Evolutionary conservation across 106 monocot genomes (phyloP).

Genomic region (Allium cepa): DNA sequence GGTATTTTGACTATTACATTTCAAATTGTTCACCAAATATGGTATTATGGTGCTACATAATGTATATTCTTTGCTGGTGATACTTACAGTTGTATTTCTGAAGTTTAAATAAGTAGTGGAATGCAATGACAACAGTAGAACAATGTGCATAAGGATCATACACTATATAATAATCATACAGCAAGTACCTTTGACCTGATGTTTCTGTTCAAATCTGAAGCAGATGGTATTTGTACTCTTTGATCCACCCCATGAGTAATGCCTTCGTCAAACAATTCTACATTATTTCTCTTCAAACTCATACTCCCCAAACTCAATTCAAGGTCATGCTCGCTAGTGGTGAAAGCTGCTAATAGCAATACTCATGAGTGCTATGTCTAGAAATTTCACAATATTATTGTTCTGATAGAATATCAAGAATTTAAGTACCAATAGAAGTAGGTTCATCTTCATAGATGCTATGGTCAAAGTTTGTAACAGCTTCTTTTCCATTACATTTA

Average conservation of each 20-base stretch:
- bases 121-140: no score
- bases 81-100: no score
- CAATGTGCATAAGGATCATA: no score
- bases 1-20: no score
- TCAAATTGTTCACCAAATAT: no score
- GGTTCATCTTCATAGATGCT: conserved; percentile 41
- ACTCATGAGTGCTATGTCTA: background rate
- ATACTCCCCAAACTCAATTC: conserved; percentile 61
- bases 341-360: conserved; percentile 5
- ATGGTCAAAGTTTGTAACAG: conserved; percentile 70
- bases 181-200: conserved; percentile 18
- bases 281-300: conserved; percentile 19
- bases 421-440: conserved; percentile 11
- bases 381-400: background rate
- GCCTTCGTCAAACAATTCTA: conserved; percentile 18
- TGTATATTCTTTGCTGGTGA: no score
- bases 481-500: conserved; percentile 68
- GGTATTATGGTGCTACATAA: no score
- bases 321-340: conserved; percentile 33
- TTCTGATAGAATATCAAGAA: background rate
- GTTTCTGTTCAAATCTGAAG: conserved; percentile 15
- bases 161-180: no score
- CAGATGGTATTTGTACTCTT: conserved; percentile 11
- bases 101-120: no score
- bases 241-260: conserved; percentile 18